phyloP scores from a whole-genome alignment of 495 filamentous ascomycete species.

The Hypomontagnella submonticulosa region DNA sequence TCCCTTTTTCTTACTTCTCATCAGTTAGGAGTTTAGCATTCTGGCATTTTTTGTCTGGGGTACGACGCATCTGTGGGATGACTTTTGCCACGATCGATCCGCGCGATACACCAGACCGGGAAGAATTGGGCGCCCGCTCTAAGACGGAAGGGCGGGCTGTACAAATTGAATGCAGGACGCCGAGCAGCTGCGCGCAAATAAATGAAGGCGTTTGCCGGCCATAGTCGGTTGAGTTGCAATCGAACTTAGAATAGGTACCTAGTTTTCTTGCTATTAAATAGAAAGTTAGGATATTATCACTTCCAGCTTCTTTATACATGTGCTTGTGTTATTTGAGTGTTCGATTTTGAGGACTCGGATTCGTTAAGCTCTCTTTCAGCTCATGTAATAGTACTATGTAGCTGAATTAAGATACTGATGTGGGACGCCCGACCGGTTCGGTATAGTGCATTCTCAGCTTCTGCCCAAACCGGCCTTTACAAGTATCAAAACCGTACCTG shows the following conservation, averaged over 20 bases:
- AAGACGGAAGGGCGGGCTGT: slow-evolving; percentile 8
- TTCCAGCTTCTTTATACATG: no score
- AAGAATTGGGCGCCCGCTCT: slow-evolving; percentile 7
- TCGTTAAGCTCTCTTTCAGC: no score
- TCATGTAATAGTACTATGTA: no score
- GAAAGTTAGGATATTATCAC: slow-evolving; percentile 18
- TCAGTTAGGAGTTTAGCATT: slow-evolving; percentile 37
- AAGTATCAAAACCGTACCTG: no score
- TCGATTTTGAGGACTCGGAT: no score
- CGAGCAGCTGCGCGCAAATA: slow-evolving; percentile 18
- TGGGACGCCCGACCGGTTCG: no score
- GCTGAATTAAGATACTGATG: no score
- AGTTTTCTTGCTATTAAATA: slow-evolving; percentile 27
- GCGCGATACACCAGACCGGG: slow-evolving; percentile 21
- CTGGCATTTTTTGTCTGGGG: slow-evolving; percentile 21
- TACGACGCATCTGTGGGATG: slow-evolving; percentile 38
- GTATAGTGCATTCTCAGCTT: no score
- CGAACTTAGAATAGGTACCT: slow-evolving; percentile 15
- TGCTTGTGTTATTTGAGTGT: no score
- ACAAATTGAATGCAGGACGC: slow-evolving; percentile 31
- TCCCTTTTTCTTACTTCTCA: slow-evolving; percentile 12
- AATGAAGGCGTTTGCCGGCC: neutral
- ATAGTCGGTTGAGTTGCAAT: slow-evolving; percentile 17
- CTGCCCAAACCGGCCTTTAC: no score
- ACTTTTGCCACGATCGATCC: slow-evolving; percentile 9